Base-by-base conservation (phyloP, 2,329 filamentous ascomycete species). In the Cordyceps cicadae region DNA sequence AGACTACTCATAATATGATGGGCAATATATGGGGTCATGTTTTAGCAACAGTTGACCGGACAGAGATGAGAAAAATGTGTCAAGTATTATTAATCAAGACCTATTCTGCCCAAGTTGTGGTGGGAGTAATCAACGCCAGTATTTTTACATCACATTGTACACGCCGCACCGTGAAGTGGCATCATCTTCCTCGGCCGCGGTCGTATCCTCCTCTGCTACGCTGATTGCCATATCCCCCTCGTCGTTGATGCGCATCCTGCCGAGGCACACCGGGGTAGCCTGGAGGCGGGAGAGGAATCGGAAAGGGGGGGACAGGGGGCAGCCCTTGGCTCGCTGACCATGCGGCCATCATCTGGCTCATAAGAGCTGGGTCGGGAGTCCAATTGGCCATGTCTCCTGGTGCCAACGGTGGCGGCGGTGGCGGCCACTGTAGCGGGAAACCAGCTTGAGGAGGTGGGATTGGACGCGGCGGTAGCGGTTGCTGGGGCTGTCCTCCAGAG, bases 371-470 rank as follows among this genome's bases (percentile, higher is more conserved):
- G 26, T 59, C 62, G 34, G 63, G 60, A 19, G 63, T 58, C 67
- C 67, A 68, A 51, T 54, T 62, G 61, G 57, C 49, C 26, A 58
- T 52, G 6, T 59, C 57, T 7, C 64, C 64, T 12, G 21, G n/a
- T 29, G 60, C 55, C 14, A 70, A 70, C 2, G 69, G 71, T 6
- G 76, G 74, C 8, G 70, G 71, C 1, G 70, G 71, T 4, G 76
- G 74, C 8, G 72, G 76, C 76, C 77, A 79, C 12, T 72, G 70
- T 2, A 76, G 76, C 54, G 72, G 70, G 56, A 75, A 78, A 5
- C 74, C 74, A 15, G 39, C 39, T 43, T 43, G 39, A 15, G 66
- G 65, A 29, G 29, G 29, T 29, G 5, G 72, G 75, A 4, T 29
- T 5, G 5, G 29, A 4, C 5, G 29, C 29, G 74, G 74, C 6